These are phyloP conservation scores for Lignosus rhinocerotis DNA, from an alignment of 1,284 basidiomycete genomes.

Conservation along the genomic window DNA sequence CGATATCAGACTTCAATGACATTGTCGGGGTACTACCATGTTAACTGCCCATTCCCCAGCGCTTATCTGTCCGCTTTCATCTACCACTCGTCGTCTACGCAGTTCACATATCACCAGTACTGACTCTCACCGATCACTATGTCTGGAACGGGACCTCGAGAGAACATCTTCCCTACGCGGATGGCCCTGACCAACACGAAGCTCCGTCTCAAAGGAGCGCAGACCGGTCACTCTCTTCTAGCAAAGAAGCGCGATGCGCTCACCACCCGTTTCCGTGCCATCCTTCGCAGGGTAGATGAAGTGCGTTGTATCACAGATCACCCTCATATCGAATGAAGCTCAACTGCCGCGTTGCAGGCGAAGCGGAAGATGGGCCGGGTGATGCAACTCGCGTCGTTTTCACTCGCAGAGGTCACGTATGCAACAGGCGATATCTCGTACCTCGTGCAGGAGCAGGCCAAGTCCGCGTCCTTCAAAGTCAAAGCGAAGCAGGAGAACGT, in stretches of 20 bases:
- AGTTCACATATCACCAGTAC: neutral
- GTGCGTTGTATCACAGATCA: constrained; percentile 42
- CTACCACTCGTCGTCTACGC: neutral
- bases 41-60: neutral
- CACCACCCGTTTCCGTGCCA: constrained; percentile 89
- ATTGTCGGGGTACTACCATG: neutral
- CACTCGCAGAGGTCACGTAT: constrained; percentile 97
- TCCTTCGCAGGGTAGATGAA: constrained; percentile 92
- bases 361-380: constrained; percentile 99
- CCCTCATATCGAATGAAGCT: neutral
- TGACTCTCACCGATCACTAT: constrained; percentile 40
- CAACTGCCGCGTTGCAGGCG: constrained; percentile 53
- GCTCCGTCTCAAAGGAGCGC: constrained; percentile 90
- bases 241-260: constrained; percentile 98
- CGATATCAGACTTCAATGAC: neutral
- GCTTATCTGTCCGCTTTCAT: constrained; percentile 9
- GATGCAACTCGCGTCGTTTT: constrained; percentile 98
- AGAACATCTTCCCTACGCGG: constrained; percentile 92
- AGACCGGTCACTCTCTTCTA: constrained; percentile 95
- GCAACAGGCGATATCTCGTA: constrained; percentile 97
- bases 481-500: constrained; percentile 98
- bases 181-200: constrained; percentile 97
- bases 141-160: constrained; percentile 87
- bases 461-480: constrained; percentile 90
- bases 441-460: constrained; percentile 90